These are phyloP conservation scores for Rhytidiadelphus loreus DNA, from an alignment of 225 moss, liverwort and hornwort species.

Conservation along the genomic window DNA sequence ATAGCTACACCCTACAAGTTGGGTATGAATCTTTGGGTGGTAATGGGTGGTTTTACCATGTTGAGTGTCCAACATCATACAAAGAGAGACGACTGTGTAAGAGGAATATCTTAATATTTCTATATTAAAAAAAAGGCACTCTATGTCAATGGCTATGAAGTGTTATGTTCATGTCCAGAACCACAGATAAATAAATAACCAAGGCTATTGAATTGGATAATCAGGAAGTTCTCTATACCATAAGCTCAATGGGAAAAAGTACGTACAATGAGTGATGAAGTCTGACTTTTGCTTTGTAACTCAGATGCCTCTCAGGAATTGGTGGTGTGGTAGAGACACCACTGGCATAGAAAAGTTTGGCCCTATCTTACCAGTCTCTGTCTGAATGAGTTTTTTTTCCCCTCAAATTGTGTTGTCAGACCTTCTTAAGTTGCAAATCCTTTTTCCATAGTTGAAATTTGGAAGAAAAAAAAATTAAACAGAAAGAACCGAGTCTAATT, in stretches of 20 bases:
- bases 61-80: neutral
- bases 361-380: neutral
- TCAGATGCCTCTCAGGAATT: neutral
- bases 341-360: neutral
- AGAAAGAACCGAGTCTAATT: neutral
- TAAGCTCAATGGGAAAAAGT: neutral
- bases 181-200: neutral
- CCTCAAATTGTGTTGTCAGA: neutral
- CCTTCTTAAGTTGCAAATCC: neutral
- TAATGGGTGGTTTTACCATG: no score
- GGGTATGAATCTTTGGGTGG: no score
- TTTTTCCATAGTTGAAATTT: neutral
- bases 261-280: neutral
- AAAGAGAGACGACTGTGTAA: no score
- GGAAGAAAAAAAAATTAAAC: no score
- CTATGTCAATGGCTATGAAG: neutral
- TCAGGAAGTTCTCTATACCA: neutral
- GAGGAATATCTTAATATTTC: neutral
- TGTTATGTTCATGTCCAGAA: no score
- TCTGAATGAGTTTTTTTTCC: neutral
- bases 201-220: neutral
- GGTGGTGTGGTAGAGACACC: neutral
- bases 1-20: no score
- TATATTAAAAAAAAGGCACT: neutral
- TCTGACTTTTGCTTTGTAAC: neutral